Evolutionary conservation across 495 filamentous ascomycete genomes (phyloP).

Genomic region (Entonaema liquescens): DNA sequence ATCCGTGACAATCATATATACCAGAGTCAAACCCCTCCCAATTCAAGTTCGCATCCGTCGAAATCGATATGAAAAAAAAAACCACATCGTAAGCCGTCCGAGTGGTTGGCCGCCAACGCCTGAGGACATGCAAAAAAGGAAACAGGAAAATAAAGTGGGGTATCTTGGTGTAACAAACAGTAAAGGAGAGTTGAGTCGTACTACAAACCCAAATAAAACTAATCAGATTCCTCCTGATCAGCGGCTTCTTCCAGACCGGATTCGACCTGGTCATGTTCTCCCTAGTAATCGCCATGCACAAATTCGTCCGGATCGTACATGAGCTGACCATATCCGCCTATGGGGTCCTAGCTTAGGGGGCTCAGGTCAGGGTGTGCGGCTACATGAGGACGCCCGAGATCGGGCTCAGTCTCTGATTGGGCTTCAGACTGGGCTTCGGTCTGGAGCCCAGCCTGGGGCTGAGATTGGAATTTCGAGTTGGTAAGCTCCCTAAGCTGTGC

Average conservation of each 20-base stretch:
- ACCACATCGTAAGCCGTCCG: neutral
- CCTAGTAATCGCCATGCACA: too few species aligned
- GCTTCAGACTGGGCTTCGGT: neutral
- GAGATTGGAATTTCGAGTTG: neutral
- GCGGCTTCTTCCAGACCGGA: neutral
- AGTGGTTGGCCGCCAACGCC: neutral
- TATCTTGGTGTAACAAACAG: constrained; percentile 1
- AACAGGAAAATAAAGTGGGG: neutral
- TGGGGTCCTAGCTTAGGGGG: neutral
- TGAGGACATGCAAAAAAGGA: neutral
- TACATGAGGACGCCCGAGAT: neutral
- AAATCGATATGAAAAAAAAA: neutral
- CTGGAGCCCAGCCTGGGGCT: neutral
- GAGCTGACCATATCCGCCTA: neutral
- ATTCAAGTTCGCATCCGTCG: neutral
- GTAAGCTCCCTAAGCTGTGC: neutral
- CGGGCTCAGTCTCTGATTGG: neutral
- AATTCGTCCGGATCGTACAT: too few species aligned
- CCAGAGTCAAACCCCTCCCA: neutral
- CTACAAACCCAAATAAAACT: neutral
- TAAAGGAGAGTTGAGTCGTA: neutral
- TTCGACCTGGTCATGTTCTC: neutral
- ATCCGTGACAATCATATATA: neutral
- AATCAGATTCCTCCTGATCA: neutral
- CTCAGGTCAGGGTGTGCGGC: neutral